Evolutionary conservation across 805 yeast species (phyloP), one percentile per base, ranked within the genome.

Genomic region (Sporopachydermia lactativora): DNA sequence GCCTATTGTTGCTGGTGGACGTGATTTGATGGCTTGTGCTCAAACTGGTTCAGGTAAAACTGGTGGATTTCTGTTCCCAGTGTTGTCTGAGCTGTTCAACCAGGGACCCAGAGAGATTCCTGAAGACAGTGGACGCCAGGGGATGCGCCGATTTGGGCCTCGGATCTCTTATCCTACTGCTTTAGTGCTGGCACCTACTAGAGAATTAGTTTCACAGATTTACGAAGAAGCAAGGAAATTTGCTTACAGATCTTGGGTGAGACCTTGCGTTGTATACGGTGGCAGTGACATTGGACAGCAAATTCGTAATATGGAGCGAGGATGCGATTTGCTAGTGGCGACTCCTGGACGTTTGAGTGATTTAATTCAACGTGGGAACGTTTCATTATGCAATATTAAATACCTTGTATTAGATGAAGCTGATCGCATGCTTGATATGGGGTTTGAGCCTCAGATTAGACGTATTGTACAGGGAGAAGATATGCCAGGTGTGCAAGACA

Each of bases 361-460:
- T 67, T 71, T 92, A 64, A 68, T 92, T 50, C 96, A 88, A 68
- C 83, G 96, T 70, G 96, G 96, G 57, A 71, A 77, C 55, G 83
- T 92, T 52, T 86, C 96, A 37, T 72, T 92, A 58, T 71, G 75
- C 49, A 85, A 83, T 65, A 85, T 89, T 65, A 85, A 82, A 63
- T 92, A 84, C 65, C 75, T 92, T 61, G 96, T 92, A 41, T 73
- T 92, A 52, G 98, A 89, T 66, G 98, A 89, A 73, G 98, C 98
- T 58, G 98, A 92, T 68, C 84, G 98, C 72, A 92, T 92, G 98
- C 78, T 92, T 68, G 98, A 92, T 77, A 92, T 92, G 97, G 98
- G 98, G 75, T 92, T 92, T 70, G 98, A 92, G 71, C 96, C 96
- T 50, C 98, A 92, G 73, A 92, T 92, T 60, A 84, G 98, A 75